Percentiles rank a stretch among this genome's conserved stretches.
phyloP scores from a whole-genome alignment of 169 alveolate genomes.

The Eimeria maxima region DNA sequence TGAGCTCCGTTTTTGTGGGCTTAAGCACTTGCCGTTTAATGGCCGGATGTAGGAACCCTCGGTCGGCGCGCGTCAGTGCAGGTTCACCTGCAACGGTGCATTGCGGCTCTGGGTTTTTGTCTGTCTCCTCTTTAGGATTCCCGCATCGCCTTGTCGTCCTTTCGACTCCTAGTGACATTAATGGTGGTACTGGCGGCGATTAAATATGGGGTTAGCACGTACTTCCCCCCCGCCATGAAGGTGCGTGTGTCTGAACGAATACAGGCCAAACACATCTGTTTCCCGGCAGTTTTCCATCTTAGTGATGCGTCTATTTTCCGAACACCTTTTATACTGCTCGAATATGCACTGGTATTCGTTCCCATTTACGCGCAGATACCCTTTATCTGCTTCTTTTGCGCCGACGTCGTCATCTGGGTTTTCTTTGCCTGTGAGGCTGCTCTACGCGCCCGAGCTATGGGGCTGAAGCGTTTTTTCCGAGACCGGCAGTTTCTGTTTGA shows the following conservation, averaged over 20 bases:
- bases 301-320: not conserved
- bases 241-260: not conserved
- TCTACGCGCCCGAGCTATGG: slow-evolving; percentile 58
- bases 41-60: not conserved
- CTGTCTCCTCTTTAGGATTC: slow-evolving; percentile 37
- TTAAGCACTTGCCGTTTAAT: not conserved
- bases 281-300: not conserved
- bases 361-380: slow-evolving; percentile 34
- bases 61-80: not conserved
- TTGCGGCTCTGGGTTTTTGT: not conserved
- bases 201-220: slow-evolving; percentile 75
- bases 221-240: slow-evolving; percentile 76
- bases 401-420: slow-evolving; percentile 39
- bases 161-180: slow-evolving; percentile 70
- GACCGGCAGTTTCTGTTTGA: slow-evolving; percentile 68
- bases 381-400: slow-evolving; percentile 61
- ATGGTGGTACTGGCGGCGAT: slow-evolving; percentile 66
- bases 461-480: slow-evolving; percentile 43
- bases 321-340: not conserved
- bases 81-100: not conserved
- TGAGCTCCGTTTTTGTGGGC: not conserved
- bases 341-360: not conserved
- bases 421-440: slow-evolving; percentile 74
- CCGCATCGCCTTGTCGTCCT: slow-evolving; percentile 63
- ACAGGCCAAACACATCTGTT: not conserved